Evolutionary conservation across 176 grass and related monocot genomes (phyloP).

Genomic region (Calamus simplicifolius): DNA sequence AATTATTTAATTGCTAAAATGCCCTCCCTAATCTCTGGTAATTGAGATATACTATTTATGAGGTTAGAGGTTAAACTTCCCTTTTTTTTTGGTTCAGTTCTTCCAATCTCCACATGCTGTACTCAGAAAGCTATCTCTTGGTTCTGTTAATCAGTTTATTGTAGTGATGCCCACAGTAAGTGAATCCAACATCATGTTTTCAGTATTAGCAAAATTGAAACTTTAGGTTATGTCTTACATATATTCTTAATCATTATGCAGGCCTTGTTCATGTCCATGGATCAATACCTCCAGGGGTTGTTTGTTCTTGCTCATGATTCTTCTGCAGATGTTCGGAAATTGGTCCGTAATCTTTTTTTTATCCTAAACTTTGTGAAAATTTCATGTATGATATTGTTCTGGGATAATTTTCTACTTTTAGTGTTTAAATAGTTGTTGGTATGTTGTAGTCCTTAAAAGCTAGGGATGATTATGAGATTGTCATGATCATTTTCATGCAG

Average conservation of each 20-base stretch:
- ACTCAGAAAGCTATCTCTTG: conserved; percentile 78
- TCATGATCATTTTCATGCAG: too few species aligned
- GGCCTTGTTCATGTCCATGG: conserved; percentile 90
- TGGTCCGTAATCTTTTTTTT: conserved; percentile 33
- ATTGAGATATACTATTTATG: too few species aligned
- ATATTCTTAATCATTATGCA: conserved; percentile 28
- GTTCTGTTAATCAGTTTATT: conserved; percentile 89
- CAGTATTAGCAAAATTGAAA: background rate
- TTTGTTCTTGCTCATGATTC: conserved; percentile 80
- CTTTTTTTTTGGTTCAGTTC: conserved; percentile 50
- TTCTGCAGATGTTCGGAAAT: conserved; percentile 84
- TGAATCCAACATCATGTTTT: background rate
- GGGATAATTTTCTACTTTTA: too few species aligned
- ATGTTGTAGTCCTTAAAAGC: too few species aligned
- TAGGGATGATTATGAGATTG: too few species aligned
- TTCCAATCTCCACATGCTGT: conserved; percentile 79
- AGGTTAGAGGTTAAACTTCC: background rate
- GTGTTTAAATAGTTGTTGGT: too few species aligned
- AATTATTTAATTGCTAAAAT: too few species aligned
- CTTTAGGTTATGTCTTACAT: conserved; percentile 3
- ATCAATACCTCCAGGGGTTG: conserved; percentile 92
- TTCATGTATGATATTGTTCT: too few species aligned
- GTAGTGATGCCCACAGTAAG: conserved; percentile 84
- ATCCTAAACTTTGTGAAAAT: too few species aligned
- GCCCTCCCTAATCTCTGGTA: too few species aligned